Percentiles rank a stretch among this genome's conserved stretches.
phyloP scores from a whole-genome alignment of 805 yeast species.

The Suhomyces kilbournensis region DNA sequence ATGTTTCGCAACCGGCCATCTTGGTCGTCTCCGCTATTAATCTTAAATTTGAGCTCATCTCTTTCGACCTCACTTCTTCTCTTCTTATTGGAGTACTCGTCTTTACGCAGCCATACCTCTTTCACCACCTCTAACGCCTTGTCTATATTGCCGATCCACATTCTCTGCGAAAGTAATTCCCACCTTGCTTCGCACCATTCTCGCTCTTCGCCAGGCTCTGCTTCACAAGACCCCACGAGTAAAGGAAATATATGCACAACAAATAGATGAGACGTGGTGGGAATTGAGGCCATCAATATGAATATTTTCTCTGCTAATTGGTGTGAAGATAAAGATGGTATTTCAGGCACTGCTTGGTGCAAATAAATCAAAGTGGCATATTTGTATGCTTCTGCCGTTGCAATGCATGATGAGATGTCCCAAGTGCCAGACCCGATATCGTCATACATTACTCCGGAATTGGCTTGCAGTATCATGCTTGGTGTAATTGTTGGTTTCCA shows the following conservation, averaged over 20 bases:
- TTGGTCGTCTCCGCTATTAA: neutral
- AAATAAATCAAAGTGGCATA: conserved; percentile 56
- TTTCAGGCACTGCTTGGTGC: conserved; percentile 71
- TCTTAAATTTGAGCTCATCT: conserved; percentile 17
- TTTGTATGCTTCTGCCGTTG: conserved; percentile 70
- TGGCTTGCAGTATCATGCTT: conserved; percentile 32
- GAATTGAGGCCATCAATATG: conserved; percentile 60
- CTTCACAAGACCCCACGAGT: conserved; percentile 65
- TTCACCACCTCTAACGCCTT: conserved; percentile 65
- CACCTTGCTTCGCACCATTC: conserved; percentile 61
- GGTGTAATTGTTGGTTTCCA: conserved; percentile 55
- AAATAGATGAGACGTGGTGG: conserved; percentile 53
- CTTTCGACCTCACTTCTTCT: conserved; percentile 15
- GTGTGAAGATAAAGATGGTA: conserved; percentile 53
- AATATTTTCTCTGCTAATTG: conserved; percentile 59
- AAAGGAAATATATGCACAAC: conserved; percentile 65
- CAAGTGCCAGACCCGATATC: conserved; percentile 28
- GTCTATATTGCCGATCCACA: conserved; percentile 68
- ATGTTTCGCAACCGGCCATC: conserved; percentile 14
- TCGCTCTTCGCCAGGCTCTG: conserved; percentile 54
- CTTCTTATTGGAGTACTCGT: conserved; percentile 32
- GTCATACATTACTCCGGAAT: conserved; percentile 25
- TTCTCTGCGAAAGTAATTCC: conserved; percentile 48
- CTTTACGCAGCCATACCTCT: conserved; percentile 69
- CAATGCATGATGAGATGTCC: conserved; percentile 58